phyloP scores from a whole-genome alignment of 495 filamentous ascomycete genomes.

The Ascobolus immersus region DNA sequence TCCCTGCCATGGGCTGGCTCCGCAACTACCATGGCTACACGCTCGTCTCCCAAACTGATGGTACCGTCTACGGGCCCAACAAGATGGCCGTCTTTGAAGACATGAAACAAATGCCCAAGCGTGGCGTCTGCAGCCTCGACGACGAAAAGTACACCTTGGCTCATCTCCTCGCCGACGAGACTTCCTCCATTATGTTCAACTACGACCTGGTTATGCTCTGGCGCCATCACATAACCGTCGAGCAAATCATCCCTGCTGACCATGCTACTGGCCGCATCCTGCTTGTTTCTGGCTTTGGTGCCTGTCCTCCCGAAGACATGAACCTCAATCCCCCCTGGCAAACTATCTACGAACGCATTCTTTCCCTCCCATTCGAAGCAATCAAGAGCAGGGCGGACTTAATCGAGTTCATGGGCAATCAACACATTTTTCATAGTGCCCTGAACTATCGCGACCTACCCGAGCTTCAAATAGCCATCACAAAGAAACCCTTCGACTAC shows the following conservation, averaged over 20 bases:
- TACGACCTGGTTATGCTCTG: conserved; percentile 5
- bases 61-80: conserved; percentile 4
- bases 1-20: conserved; percentile 7
- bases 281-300: conserved; percentile 2
- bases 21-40: conserved; percentile 7
- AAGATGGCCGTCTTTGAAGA: conserved; percentile 4
- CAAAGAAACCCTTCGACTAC: conserved; percentile 1
- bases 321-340: conserved; percentile 1
- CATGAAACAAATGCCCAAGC: conserved; percentile 4
- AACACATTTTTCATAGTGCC: not conserved
- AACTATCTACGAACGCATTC: not conserved
- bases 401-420: not conserved
- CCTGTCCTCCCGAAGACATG: conserved; percentile 7
- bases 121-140: conserved; percentile 1
- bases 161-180: conserved; percentile 2
- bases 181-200: conserved; percentile 1
- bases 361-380: no score
- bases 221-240: conserved; percentile 5
- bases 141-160: conserved; percentile 7
- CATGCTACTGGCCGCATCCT: conserved; percentile 3
- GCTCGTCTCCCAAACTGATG: conserved; percentile 5
- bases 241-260: conserved; percentile 2
- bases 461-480: not conserved
- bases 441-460: conserved; percentile 5
- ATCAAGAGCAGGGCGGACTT: no score